Evolutionary conservation across 2,329 filamentous ascomycete genomes (phyloP).

Genomic region (Colletotrichum sp.): DNA sequence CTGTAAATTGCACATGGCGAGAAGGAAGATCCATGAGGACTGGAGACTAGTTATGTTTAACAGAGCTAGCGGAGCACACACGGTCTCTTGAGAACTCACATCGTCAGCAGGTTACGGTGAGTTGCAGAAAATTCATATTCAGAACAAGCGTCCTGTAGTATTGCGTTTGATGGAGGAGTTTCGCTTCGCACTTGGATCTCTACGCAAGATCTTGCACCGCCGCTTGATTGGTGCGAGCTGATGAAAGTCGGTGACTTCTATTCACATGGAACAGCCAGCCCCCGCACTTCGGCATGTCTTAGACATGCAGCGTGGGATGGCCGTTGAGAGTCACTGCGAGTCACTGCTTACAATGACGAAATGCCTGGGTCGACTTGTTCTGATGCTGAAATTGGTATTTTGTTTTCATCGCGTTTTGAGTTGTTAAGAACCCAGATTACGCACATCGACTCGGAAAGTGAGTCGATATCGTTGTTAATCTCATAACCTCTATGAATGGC

Average conservation of each 20-base stretch:
- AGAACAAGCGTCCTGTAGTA: not conserved
- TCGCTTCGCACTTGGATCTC: not conserved
- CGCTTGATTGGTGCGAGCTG: not conserved
- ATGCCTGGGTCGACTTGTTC: not conserved
- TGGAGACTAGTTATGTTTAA: not conserved
- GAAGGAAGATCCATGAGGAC: not conserved
- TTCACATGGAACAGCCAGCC: not conserved
- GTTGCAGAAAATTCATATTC: not conserved
- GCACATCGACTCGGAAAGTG: not conserved
- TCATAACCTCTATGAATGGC: slow-evolving; percentile 1
- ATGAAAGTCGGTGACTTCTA: not conserved
- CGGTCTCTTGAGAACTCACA: not conserved
- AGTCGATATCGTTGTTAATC: not conserved
- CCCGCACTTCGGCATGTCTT: not conserved
- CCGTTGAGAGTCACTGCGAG: not conserved
- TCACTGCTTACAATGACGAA: not conserved
- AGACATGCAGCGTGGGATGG: not conserved
- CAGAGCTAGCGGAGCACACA: fast-evolving
- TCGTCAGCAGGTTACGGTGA: not conserved
- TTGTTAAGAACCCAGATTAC: not conserved
- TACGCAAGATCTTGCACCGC: not conserved
- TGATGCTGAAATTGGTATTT: not conserved
- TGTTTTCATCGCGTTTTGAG: not conserved
- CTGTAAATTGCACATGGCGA: not conserved
- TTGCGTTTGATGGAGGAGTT: not conserved